Base-by-base conservation (phyloP, 495 filamentous ascomycete species). In the Wilcoxina mikolae region DNA sequence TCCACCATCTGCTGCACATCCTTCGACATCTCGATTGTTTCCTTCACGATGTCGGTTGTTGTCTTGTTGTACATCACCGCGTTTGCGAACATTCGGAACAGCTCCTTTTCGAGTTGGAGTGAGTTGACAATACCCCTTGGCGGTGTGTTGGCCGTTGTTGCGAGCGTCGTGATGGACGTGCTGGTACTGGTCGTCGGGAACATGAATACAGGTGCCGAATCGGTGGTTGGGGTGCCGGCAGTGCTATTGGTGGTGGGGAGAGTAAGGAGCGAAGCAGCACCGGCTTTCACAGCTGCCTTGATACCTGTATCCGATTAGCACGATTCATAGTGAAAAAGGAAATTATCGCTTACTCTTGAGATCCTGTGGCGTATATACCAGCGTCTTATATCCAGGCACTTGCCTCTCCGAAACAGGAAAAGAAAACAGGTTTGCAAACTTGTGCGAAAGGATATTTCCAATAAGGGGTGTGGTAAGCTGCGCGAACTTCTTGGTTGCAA, bases 1-100 rank as follows among this genome's bases (percentile, higher is more conserved):
- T 74, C 73, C 20, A 76, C 74, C 52, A 76, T 76, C 1, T 72
- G 72, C 24, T 69, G 63, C 18, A 76, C 72, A 28, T 67, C 58
- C 51, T 65, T 53, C 10, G 59, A 63, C 64, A 66, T 66, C 43
- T 60, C 49, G 25, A 62, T 35, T 17, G 64, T 66, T 51, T 66
- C 64, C 15, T 58, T 62, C 26, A 58, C 63, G 24, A 66, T 66
- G 43, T 66, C 64, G 12, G 59, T 66, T 2, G 53, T 58, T 25
- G 56, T 60, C 61, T 66, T 66, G 58, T 96, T 98, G 74, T 87
- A 98, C 91, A 96, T 95, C 64, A 95, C 80, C 12, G 90, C 90
- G 62, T 98, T 98, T 48, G 85, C 83, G 63, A 95, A 95, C 83
- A 96, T 94, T 60, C 90, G 84, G 58, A 91, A 87, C n/a, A 98